Conservation (phyloP, 2,329 filamentous ascomycete genomes). For the Xylaria arbuscula region DNA sequence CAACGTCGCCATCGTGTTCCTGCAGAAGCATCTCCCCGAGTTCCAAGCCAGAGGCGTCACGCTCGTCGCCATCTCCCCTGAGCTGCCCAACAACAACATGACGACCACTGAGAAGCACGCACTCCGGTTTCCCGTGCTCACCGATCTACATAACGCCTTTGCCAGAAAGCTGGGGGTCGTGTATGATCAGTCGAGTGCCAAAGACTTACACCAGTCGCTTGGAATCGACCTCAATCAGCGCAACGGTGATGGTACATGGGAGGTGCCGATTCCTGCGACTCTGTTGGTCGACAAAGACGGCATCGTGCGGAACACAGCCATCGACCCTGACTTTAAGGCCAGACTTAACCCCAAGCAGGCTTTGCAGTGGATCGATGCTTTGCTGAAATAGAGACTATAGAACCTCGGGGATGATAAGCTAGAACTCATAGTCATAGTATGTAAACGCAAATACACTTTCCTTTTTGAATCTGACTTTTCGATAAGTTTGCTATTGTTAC, state of each 20-base stretch:
- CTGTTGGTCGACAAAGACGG: constrained; percentile 51
- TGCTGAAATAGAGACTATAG: constrained; percentile 19
- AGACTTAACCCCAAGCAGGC: constrained; percentile 52
- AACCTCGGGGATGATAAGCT: not conserved
- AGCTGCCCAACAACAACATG: constrained; percentile 54
- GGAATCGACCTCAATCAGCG: constrained; percentile 49
- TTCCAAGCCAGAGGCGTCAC: constrained; percentile 54
- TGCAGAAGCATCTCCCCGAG: constrained; percentile 52
- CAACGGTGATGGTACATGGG: constrained; percentile 54
- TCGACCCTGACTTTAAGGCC: constrained; percentile 54
- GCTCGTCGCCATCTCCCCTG: constrained; percentile 56
- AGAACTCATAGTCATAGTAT: not conserved
- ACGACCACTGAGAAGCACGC: constrained; percentile 54
- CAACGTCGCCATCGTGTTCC: constrained; percentile 53
- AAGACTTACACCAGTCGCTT: constrained; percentile 44
- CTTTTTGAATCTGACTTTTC: not conserved
- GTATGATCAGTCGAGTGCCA: constrained; percentile 39
- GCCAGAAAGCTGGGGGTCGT: constrained; percentile 54
- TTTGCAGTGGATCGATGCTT: constrained; percentile 51
- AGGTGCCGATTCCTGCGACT: constrained; percentile 55
- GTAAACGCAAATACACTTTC: not conserved
- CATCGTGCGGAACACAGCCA: constrained; percentile 49
- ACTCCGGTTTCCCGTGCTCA: constrained; percentile 55
- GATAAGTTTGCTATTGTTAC: no score
- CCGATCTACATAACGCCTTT: constrained; percentile 49